Conservation (phyloP, 768 basidiomycete species). For the Sutorius australiensis region DNA sequence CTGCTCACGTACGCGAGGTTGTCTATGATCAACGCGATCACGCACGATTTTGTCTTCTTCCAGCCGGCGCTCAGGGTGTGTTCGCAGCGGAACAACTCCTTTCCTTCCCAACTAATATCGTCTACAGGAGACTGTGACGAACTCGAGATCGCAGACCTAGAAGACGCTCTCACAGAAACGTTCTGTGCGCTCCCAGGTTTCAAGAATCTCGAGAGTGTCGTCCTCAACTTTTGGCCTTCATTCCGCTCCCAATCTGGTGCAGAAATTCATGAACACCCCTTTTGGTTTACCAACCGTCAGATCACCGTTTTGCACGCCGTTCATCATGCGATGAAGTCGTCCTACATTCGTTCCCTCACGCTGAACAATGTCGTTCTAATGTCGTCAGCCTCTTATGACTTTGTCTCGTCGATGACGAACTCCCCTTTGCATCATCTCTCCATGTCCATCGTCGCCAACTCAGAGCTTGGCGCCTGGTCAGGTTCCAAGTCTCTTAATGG, state of each 20-base stretch:
- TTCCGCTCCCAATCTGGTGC: conserved; percentile 22
- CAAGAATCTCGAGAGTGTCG: conserved; percentile 18
- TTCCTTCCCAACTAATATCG: not conserved
- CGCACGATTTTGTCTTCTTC: conserved; percentile 22
- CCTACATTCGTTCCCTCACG: conserved; percentile 19
- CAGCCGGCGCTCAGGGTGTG: conserved; percentile 12
- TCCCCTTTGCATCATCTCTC: conserved; percentile 30
- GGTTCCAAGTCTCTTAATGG: conserved; percentile 29
- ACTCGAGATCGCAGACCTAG: conserved; percentile 31
- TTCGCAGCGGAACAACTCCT: not conserved
- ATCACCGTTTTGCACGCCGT: conserved; percentile 22
- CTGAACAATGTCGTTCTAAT: conserved; percentile 26
- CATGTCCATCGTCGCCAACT: conserved; percentile 30
- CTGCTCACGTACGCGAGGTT: conserved; percentile 24
- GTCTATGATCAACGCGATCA: conserved; percentile 30
- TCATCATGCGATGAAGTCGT: conserved; percentile 21
- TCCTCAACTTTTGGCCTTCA: conserved; percentile 31
- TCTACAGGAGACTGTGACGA: conserved; percentile 21
- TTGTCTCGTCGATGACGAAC: conserved; percentile 22
- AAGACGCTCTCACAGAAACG: conserved; percentile 27
- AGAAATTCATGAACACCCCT: conserved; percentile 28
- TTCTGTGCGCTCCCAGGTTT: conserved; percentile 21
- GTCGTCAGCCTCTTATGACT: conserved; percentile 26
- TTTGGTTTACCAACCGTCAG: conserved; percentile 32
- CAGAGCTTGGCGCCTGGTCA: conserved; percentile 28